Evolutionary conservation across 208 protist species (phyloP).

Genomic region (Zelonia costaricensis): DNA sequence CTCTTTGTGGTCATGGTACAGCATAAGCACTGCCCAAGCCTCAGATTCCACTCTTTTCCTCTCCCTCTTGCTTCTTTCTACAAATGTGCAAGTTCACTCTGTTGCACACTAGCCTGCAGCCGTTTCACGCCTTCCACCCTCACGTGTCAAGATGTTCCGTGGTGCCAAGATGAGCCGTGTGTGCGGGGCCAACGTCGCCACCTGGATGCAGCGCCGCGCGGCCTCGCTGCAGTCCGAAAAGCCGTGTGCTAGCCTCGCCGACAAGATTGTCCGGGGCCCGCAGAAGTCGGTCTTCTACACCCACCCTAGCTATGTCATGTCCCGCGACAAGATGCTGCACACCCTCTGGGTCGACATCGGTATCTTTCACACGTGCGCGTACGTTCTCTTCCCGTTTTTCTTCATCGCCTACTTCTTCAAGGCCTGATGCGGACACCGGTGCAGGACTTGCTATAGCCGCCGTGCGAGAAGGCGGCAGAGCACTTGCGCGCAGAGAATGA

Average conservation of each 20-base stretch:
- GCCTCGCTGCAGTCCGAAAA: slow-evolving; percentile 85
- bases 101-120: not conserved
- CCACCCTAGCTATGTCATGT: slow-evolving; percentile 90
- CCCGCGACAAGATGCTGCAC: slow-evolving; percentile 89
- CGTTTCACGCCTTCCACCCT: not conserved
- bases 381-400: slow-evolving; percentile 83
- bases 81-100: not conserved
- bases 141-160: slow-evolving; percentile 28
- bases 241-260: slow-evolving; percentile 71
- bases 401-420: slow-evolving; percentile 87
- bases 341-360: slow-evolving; percentile 89
- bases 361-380: slow-evolving; percentile 67
- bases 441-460: too few relatives aligned
- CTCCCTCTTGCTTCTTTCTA: not conserved
- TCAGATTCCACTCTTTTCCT: too few relatives aligned
- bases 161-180: slow-evolving; percentile 22
- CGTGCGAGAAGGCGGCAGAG: too few relatives aligned
- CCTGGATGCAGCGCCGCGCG: slow-evolving; percentile 36
- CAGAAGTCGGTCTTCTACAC: slow-evolving; percentile 65
- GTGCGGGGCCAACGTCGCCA: slow-evolving; percentile 6
- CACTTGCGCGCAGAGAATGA: not conserved
- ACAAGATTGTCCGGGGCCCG: slow-evolving; percentile 86
- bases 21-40: too few relatives aligned
- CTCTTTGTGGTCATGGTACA: too few relatives aligned
- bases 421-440: too few relatives aligned